These are phyloP conservation scores for Candida maris DNA, from an alignment of 805 yeast species.

Conservation along the genomic window DNA sequence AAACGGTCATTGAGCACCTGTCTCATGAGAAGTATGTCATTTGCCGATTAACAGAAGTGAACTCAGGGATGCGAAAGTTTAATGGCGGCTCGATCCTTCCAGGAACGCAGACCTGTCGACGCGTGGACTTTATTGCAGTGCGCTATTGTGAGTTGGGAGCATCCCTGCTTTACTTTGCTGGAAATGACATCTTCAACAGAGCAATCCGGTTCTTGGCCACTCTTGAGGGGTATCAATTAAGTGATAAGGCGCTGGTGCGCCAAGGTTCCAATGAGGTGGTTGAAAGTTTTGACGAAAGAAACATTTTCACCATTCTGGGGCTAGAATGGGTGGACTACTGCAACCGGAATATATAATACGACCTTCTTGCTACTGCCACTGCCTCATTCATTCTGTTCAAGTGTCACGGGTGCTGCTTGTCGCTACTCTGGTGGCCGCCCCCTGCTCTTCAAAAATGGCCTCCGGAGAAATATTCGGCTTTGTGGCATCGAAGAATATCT, in stretches of 20 bases:
- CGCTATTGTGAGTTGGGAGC: conserved; percentile 46
- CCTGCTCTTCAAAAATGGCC: no score
- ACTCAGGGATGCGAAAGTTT: conserved; percentile 27
- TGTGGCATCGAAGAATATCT: no score
- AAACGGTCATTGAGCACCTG: conserved; percentile 12
- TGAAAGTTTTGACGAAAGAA: conserved; percentile 42
- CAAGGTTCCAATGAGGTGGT: conserved; percentile 23
- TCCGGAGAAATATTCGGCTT: no score
- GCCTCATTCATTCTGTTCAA: no score
- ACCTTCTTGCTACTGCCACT: no score
- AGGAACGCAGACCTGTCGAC: conserved; percentile 36
- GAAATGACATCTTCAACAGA: conserved; percentile 51
- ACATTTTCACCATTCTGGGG: conserved; percentile 43
- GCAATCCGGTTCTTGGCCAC: conserved; percentile 41
- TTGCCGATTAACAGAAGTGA: conserved; percentile 21
- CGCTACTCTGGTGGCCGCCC: no score
- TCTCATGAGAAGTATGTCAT: conserved; percentile 16
- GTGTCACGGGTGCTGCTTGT: no score
- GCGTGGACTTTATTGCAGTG: conserved; percentile 49
- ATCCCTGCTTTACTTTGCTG: conserved; percentile 49
- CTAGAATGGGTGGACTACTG: conserved; percentile 29
- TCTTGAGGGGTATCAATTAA: conserved; percentile 36
- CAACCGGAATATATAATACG: conserved; percentile 19
- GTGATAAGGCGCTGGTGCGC: conserved; percentile 41
- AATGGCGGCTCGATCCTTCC: conserved; percentile 35